Evolutionary conservation across 2,329 filamentous ascomycete genomes (phyloP), one percentile per base, ranked within the genome.

Genomic region (Leptographium procerum): DNA sequence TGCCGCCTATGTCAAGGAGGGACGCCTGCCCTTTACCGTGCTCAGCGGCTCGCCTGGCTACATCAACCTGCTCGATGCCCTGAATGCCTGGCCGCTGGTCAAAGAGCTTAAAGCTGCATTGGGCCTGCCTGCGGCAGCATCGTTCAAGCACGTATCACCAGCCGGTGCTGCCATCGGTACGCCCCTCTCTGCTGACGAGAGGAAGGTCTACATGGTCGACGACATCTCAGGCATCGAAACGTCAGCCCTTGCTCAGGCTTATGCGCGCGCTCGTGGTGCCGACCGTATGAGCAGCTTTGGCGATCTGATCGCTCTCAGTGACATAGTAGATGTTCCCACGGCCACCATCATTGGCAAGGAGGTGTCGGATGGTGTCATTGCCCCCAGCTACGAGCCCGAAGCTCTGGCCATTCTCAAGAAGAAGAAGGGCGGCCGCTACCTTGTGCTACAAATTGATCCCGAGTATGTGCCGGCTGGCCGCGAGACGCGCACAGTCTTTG

Each of bases 261-360:
- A 99, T 69, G 92, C 94, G 60, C 89, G 94, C 70, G 94, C 94
- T 58, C 86, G 94, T 69, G 94, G 94, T 64, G 91, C 94, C 54
- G 94, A 99, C 76, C 89, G 94, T 67, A 97, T 97, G 94, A 96
- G 91, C 73, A 95, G 89, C 77, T 99, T 97, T 69, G 94, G 94
- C 63, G 94, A 99, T 72, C 82, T 97, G 71, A 95, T 97, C 70
- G 94, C 92, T 48, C 83, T 97, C 34, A 95, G 90, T 64, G 88
- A 95, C 69, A 76, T 90, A 58, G 91, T 96, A 59, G 94, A 99
- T 71, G 81, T 95, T 1, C 85, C 91, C 45, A 99, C 94, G 2
- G 94, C 94, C 59, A 95, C 90, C 79, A 96, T 99, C 74, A 96
- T 99, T 76, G 91, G 89, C 62, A 90, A 92, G 70, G 94, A 99